Percentiles rank a stretch among this genome's conserved stretches.
Evolutionary conservation across 352 stramenopile genomes (phyloP).

Genomic region (Pythium biforme): DNA sequence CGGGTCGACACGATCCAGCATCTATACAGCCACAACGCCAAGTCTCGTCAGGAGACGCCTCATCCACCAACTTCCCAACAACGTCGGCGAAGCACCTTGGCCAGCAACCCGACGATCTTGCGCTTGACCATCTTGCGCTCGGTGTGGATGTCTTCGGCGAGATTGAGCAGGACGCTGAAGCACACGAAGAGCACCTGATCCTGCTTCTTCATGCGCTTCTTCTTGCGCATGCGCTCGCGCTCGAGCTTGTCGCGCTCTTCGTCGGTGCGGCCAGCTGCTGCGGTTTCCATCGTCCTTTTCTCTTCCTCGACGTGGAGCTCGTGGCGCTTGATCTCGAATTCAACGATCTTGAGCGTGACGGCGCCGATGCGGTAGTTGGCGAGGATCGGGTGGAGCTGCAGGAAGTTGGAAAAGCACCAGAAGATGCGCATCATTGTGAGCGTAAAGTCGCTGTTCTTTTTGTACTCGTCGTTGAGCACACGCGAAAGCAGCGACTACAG

Average conservation of each 20-base stretch:
- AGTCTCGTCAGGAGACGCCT: no score
- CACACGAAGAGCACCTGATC: conserved; percentile 93
- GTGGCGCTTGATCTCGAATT: conserved; percentile 92
- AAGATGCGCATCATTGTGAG: conserved; percentile 95
- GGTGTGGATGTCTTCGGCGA: conserved; percentile 92
- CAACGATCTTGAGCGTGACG: conserved; percentile 93
- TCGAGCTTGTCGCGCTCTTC: conserved; percentile 63
- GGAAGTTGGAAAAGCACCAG: conserved; percentile 94
- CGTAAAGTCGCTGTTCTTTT: conserved; percentile 92
- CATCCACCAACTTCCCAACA: no score
- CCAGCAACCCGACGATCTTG: conserved; percentile 80
- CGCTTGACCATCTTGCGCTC: conserved; percentile 96
- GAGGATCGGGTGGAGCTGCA: conserved; percentile 92
- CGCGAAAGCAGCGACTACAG: conserved; percentile 88
- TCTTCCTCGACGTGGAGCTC: conserved; percentile 79
- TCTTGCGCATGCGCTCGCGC: conserved; percentile 82
- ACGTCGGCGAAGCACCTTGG: no score
- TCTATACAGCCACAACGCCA: no score
- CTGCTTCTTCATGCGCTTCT: conserved; percentile 90
- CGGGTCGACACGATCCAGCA: conserved; percentile 85
- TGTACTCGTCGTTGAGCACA: conserved; percentile 94
- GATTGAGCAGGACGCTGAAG: conserved; percentile 93
- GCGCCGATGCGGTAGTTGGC: conserved; percentile 93
- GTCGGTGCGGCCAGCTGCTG: conserved; percentile 26
- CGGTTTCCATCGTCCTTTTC: conserved; percentile 43